Conservation (phyloP, 1,284 basidiomycete species). For the Cutaneotrichosporon cyanovorans region DNA sequence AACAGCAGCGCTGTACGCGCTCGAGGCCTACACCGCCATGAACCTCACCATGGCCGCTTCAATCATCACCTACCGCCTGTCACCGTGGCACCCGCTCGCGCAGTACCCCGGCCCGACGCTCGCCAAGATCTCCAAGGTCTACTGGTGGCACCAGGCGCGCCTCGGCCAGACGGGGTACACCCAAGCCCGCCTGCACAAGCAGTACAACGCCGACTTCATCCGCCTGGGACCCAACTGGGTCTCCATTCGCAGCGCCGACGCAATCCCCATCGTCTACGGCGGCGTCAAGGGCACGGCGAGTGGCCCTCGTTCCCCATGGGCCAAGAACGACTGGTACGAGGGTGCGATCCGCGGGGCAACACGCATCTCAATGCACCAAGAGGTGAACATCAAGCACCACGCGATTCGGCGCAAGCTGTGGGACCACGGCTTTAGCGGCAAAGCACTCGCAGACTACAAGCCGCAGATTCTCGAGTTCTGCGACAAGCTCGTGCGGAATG, state of each 20-base stretch:
- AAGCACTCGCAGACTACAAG: constrained; percentile 9
- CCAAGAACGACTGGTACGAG: constrained; percentile 12
- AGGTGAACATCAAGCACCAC: constrained; percentile 2
- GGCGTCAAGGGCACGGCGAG: constrained; percentile 42
- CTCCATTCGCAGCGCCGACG: constrained; percentile 70
- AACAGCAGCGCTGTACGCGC: background rate
- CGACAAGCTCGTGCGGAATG: constrained; percentile 6
- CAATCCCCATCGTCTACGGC: constrained; percentile 60
- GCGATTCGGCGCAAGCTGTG: constrained; percentile 5
- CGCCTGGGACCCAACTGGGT: constrained; percentile 80
- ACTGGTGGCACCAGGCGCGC: constrained; percentile 6
- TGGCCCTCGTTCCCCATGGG: background rate
- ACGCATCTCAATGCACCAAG: constrained; percentile 6
- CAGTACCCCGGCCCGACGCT: constrained; percentile 2
- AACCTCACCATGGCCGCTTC: background rate
- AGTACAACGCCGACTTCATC: constrained; percentile 50
- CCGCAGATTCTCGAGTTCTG: constrained; percentile 7
- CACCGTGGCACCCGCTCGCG: constrained; percentile 10
- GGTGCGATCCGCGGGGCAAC: constrained; percentile 1
- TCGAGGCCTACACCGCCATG: background rate
- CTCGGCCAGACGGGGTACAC: constrained; percentile 9
- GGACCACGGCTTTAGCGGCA: constrained; percentile 8
- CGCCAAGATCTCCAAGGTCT: constrained; percentile 8
- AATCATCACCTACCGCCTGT: constrained; percentile 6
- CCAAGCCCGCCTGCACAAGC: constrained; percentile 4